A percentile compares a stretch with the other conserved stretches of the same genome.
phyloP scores from a whole-genome alignment of 1,284 basidiomycete species.

The Ustilago trichophora region DNA sequence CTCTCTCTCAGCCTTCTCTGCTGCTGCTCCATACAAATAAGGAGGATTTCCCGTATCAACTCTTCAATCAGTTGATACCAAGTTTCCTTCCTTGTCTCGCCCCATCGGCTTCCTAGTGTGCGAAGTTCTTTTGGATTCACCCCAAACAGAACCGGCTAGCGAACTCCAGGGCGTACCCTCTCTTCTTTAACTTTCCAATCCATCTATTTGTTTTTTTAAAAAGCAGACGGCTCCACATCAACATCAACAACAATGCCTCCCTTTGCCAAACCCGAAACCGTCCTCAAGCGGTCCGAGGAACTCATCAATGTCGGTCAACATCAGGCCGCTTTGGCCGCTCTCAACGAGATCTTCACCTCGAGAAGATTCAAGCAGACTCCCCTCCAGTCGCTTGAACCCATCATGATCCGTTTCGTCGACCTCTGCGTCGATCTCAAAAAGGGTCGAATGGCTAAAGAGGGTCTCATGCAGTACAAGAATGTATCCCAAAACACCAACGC shows the following conservation, averaged over 20 bases:
- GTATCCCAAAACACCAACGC: slow-evolving; percentile 89
- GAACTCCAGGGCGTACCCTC: slow-evolving; percentile 43
- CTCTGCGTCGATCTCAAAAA: slow-evolving; percentile 96
- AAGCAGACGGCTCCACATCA: slow-evolving; percentile 35
- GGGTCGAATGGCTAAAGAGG: slow-evolving; percentile 91
- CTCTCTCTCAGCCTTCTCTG: slow-evolving; percentile 37
- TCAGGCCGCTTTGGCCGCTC: slow-evolving; percentile 84
- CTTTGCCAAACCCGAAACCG: slow-evolving; percentile 88
- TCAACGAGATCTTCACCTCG: slow-evolving; percentile 89
- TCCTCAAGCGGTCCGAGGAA: slow-evolving; percentile 87
- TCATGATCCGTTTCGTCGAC: slow-evolving; percentile 88
- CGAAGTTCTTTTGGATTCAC: slow-evolving; percentile 20
- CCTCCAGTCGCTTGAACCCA: slow-evolving; percentile 88
- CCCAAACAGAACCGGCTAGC: slow-evolving; percentile 36
- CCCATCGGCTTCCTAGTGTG: slow-evolving; percentile 48
- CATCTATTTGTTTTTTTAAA: slow-evolving; percentile 5
- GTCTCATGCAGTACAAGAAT: slow-evolving; percentile 79
- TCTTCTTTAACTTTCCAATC: no score
- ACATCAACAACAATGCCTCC: no score
- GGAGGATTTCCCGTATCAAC: slow-evolving; percentile 35
- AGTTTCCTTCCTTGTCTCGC: slow-evolving; percentile 43
- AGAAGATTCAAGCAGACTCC: slow-evolving; percentile 95
- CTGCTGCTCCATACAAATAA: slow-evolving; percentile 20
- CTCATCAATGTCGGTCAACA: slow-evolving; percentile 89
- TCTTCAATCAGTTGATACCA: slow-evolving; percentile 15